Base-by-base conservation (phyloP, 805 yeast species). In the Candida boleticola region DNA sequence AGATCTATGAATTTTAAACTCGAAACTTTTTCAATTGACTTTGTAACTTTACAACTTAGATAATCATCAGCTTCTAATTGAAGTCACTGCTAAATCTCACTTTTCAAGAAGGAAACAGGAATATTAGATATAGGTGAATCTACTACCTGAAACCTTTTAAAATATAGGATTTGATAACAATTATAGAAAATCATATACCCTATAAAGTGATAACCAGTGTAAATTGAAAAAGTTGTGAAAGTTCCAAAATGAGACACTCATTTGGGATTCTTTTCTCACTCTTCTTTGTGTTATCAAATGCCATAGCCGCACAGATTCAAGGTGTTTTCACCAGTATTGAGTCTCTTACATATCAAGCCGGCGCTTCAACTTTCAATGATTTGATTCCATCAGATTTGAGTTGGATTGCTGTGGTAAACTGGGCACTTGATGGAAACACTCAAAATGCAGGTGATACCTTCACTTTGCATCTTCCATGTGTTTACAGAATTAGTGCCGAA, bases 391-490 rank as follows among this genome's bases (percentile, higher is more conserved):
- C 5, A 7, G 19, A 18, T 14, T 5, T 29, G 25, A 18, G 22
- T 39, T 53, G 63, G 61, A 37, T 36, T 26, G 58, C 58, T 3
- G 39, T 43, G 0, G 19, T 61, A 5, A 39, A 39, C 7, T 61
- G 66, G 66, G n/a, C 32, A 5, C 45, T 61, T n/a, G 31, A 40
- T n/a, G 53, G 55, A 16, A 3, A 41, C 11, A 36, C 43, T 4
- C 50, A 47, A 2, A n/a, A 20, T 0, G 29, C 64, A 10, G 58
- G 58, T 4, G 58, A 53, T 36, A 49, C 56, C n/a, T 53, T 53
- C 41, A 23, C 40, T 3, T 41, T 53, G 23, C 31, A 19, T 9
- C 34, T 53, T 31, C 52, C 54, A 4, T 44, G 51, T 41, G 52
- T 45, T 20, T 52, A 39, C 41, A 52, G 49, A 37, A 47, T 46